Evolutionary conservation across 2,329 filamentous ascomycete genomes (phyloP).

Genomic region (Aspergillaceae sp.): DNA sequence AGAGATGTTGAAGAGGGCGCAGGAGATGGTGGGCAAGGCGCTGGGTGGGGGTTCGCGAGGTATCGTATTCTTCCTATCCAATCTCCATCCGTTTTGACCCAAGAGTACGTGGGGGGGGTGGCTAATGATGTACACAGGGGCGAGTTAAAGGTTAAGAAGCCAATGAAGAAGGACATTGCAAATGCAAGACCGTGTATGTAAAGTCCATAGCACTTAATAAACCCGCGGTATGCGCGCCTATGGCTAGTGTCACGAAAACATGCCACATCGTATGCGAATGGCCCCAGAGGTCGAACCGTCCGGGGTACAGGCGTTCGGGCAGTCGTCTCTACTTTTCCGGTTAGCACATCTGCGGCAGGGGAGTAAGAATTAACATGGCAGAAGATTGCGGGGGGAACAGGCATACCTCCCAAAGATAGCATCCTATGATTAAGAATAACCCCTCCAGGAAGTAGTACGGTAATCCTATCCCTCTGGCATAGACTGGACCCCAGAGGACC

Average conservation of each 20-base stretch:
- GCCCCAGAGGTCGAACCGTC: conserved; percentile 26
- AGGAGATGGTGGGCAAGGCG: conserved; percentile 19
- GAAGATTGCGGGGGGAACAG: neutral
- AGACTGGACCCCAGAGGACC: conserved; percentile 15
- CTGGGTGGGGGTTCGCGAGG: conserved; percentile 17
- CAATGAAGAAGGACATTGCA: no score
- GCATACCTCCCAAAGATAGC: conserved; percentile 16
- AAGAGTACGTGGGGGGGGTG: no score
- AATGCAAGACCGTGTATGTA: conserved; percentile 11
- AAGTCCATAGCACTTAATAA: conserved; percentile 26
- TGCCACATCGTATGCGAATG: conserved; percentile 29
- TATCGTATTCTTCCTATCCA: conserved; percentile 1
- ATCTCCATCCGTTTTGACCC: no score
- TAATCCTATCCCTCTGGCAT: conserved; percentile 19
- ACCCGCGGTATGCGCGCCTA: conserved; percentile 32
- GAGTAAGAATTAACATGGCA: neutral
- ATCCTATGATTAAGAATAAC: conserved; percentile 21
- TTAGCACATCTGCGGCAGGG: neutral
- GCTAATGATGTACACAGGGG: neutral
- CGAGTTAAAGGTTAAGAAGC: no score
- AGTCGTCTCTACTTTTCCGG: conserved; percentile 7
- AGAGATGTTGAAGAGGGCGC: conserved; percentile 9
- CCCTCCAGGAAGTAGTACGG: conserved; percentile 28
- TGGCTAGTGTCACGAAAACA: conserved; percentile 32
- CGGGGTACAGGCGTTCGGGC: conserved; percentile 21